Conservation (phyloP, 768 basidiomycete species). For the Crassisporium funariophilum region DNA sequence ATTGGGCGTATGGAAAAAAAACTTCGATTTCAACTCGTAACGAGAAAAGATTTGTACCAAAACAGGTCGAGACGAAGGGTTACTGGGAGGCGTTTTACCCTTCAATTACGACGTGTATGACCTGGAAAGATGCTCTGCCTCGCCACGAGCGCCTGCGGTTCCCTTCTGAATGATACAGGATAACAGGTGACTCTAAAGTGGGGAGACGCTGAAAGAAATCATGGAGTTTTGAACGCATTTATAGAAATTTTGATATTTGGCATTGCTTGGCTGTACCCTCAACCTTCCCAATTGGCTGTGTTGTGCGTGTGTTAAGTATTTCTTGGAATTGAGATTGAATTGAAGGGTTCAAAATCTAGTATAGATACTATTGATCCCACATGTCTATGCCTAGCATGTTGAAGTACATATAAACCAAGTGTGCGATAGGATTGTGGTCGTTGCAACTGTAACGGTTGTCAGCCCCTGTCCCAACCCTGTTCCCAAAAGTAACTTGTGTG, state of each 20-base stretch:
- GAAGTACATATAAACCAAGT: no score
- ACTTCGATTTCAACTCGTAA: not conserved
- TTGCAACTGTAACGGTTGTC: not conserved
- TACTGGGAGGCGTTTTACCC: slow-evolving; percentile 15
- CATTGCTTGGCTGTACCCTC: slow-evolving; percentile 31
- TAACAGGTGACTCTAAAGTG: slow-evolving; percentile 74
- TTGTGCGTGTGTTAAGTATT: no score
- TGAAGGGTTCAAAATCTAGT: no score
- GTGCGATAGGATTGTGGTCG: slow-evolving; percentile 8
- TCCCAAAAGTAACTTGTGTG: no score
- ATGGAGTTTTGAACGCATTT: slow-evolving; percentile 22
- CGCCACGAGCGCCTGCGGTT: slow-evolving; percentile 69
- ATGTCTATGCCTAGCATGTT: no score
- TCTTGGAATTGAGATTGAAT: no score
- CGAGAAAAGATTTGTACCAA: slow-evolving; percentile 17
- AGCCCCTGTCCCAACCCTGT: not conserved
- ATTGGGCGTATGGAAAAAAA: no score
- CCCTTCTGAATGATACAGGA: slow-evolving; percentile 43
- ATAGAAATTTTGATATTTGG: slow-evolving; percentile 35
- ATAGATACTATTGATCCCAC: no score
- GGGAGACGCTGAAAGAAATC: slow-evolving; percentile 46
- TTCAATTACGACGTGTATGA: slow-evolving; percentile 23
- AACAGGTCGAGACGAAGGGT: slow-evolving; percentile 16
- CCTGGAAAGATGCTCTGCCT: slow-evolving; percentile 48
- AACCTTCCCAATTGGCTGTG: no score